Conservation (phyloP, 306 rosid genomes). For the Cucurbita pepo region DNA sequence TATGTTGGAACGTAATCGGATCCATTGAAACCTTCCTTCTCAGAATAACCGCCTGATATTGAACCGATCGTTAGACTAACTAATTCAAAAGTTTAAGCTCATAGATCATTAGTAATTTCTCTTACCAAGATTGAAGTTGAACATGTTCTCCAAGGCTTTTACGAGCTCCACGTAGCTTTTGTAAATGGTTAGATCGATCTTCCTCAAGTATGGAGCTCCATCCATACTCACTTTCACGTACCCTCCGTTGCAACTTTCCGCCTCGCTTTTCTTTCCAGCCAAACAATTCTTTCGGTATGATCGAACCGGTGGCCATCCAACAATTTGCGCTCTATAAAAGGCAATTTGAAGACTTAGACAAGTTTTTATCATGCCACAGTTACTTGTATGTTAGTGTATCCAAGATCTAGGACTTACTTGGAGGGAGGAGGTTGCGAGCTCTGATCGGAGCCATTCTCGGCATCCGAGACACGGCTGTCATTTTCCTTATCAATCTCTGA, state of each 20-base stretch:
- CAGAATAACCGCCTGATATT: constrained; percentile 44
- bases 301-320: constrained; percentile 93
- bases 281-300: constrained; percentile 44
- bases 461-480: background rate
- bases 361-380: too few relatives aligned
- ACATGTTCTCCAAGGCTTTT: constrained; percentile 53
- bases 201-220: constrained; percentile 80
- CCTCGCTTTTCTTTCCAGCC: constrained; percentile 26
- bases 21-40: constrained; percentile 10
- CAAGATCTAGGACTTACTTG: constrained; percentile 24
- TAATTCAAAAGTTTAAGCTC: background rate
- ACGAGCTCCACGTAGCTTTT: constrained; percentile 53
- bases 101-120: background rate
- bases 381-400: too few relatives aligned
- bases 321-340: constrained; percentile 52
- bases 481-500: background rate
- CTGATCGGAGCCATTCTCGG: constrained; percentile 2
- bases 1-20: constrained; percentile 2
- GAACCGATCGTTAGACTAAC: background rate
- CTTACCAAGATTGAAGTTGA: constrained; percentile 60
- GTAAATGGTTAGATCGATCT: constrained; percentile 54
- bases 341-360: background rate
- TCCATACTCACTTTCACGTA: constrained; percentile 78
- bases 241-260: constrained; percentile 22
- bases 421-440: constrained; percentile 20